These are phyloP conservation scores for Monosporozyma unispora DNA, from an alignment of 805 yeast genomes.

Conservation along the genomic window DNA sequence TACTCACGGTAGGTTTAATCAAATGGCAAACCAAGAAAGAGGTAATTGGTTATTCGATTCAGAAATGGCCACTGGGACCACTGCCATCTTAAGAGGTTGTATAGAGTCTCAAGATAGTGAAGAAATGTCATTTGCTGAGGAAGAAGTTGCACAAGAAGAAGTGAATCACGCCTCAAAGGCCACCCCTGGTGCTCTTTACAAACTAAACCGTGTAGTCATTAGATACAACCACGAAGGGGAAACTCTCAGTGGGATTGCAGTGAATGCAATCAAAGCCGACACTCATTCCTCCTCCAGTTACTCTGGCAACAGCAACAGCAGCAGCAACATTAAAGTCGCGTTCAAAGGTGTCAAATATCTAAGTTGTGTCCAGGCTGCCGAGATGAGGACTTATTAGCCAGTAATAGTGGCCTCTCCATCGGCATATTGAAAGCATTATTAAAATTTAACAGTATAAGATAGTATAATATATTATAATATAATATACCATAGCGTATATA, in stretches of 20 bases:
- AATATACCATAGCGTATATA: too few species aligned
- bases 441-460: too few species aligned
- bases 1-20: constrained; percentile 70
- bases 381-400: not conserved
- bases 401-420: too few species aligned
- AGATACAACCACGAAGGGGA: constrained; percentile 44
- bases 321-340: not conserved
- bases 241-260: constrained; percentile 67
- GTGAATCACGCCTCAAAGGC: not conserved
- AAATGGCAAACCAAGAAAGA: constrained; percentile 36
- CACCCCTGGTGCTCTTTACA: not conserved
- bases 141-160: not conserved
- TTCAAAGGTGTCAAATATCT: constrained; percentile 6
- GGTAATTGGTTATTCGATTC: constrained; percentile 54
- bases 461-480: too few species aligned
- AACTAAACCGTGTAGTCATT: constrained; percentile 27
- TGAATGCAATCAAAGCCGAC: constrained; percentile 52
- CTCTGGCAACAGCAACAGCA: not conserved
- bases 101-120: constrained; percentile 25
- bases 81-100: constrained; percentile 58
- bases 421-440: too few species aligned
- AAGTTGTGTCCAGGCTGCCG: not conserved
- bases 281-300: constrained; percentile 24
- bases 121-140: not conserved
- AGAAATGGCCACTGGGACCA: constrained; percentile 51